Conservation (phyloP, 2,329 filamentous ascomycete genomes). For the Cladosporium sp. region DNA sequence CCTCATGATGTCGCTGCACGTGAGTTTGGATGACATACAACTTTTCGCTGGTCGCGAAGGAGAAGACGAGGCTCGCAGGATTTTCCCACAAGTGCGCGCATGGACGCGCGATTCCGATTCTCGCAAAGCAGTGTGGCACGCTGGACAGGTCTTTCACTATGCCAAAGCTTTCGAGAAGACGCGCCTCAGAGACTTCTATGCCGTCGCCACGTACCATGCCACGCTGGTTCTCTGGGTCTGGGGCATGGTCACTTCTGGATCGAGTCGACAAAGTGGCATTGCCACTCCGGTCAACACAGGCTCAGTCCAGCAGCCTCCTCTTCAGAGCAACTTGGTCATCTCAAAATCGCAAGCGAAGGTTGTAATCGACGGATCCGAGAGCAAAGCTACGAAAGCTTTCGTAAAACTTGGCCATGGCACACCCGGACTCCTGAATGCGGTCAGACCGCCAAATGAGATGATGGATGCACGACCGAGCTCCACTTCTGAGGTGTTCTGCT, state of each 20-base stretch:
- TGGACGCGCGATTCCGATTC: conserved; percentile 54
- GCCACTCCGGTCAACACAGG: conserved; percentile 12
- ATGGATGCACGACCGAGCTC: background rate
- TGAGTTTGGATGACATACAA: conserved; percentile 59
- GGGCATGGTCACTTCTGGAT: conserved; percentile 41
- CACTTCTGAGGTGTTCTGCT: conserved; percentile 20
- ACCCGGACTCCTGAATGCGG: conserved; percentile 43
- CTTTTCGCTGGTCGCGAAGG: conserved; percentile 62
- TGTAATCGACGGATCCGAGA: conserved; percentile 52
- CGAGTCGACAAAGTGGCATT: conserved; percentile 35
- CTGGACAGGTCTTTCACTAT: conserved; percentile 59
- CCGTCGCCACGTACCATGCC: conserved; percentile 63
- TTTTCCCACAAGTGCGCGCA: conserved; percentile 52
- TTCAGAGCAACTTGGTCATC: background rate
- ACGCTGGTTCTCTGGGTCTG: conserved; percentile 64
- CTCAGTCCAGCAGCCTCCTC: background rate
- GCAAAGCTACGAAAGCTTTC: conserved; percentile 52
- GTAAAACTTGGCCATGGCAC: conserved; percentile 53
- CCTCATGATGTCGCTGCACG: conserved; percentile 58
- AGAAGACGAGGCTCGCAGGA: conserved; percentile 57
- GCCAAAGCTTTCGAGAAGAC: conserved; percentile 36
- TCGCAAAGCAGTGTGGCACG: conserved; percentile 59
- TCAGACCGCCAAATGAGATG: conserved; percentile 32
- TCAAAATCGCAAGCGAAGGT: conserved; percentile 5
- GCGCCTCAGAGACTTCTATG: conserved; percentile 55